Evolutionary conservation across 371 early-diverging fungal genomes (phyloP), one percentile per base, ranked within the genome.

Genomic region (Mortierella sp.): DNA sequence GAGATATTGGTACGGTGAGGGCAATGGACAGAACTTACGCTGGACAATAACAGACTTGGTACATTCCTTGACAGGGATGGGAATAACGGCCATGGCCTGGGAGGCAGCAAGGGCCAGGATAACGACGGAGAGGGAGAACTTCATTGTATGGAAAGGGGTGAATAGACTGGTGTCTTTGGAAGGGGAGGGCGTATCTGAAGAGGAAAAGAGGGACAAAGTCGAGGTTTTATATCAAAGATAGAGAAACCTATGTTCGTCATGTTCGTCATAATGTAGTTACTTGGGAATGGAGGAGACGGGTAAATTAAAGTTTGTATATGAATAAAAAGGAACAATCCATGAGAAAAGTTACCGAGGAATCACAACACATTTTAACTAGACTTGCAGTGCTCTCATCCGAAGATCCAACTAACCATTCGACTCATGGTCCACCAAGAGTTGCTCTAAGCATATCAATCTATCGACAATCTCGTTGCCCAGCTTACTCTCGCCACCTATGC

Each of bases 41-140:
- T 36, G 33, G 33, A 79, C 68, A 8, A 74, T 52, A 15, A 70
- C 60, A 24, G 65, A 59, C 36, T 59, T 67, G 58, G 74, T 74
- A 68, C 80, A 79, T 19, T 59, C 58, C 40, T 55, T 36, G 68
- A 69, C 21, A 21, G 74, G 74, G n/a, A 15, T 68, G 19, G 80
- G 74, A 13, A 74, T 71, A 32, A 74, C 70, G 11, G 74, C 80
- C 68, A 68, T 55, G 13, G 58, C 74, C 71, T 74, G 80, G 59
- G 80, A 70, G 61, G 78, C 73, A 57, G 66, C 57, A 28, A 72
- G 65, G 57, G 77, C 77, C n/a, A 76, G 77, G 40, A 68, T 41
- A 32, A 58, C 68, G 55, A 68, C 50, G 16, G 77, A 70, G 65
- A 64, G 38, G 45, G 71, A 58, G 71, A 76, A 36, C 59, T 76